Evolutionary conservation across 2,329 filamentous ascomycete species (phyloP), one percentile per base, ranked within the genome.

Genomic region (Eutypa lata): DNA sequence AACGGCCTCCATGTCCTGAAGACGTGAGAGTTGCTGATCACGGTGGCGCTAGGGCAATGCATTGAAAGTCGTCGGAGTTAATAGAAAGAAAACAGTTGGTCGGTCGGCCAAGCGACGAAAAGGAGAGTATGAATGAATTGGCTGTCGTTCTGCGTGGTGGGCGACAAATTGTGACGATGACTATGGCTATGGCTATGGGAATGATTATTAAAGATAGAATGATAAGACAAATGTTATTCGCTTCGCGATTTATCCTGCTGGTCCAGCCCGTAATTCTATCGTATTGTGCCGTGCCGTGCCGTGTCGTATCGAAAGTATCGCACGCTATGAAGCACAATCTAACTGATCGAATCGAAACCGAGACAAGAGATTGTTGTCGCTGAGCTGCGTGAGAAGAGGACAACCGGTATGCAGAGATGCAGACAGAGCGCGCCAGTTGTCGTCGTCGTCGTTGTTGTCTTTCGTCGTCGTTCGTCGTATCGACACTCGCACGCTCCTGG

Each of bases 1-100:
- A 49, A 62, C 61, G 51, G 46, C 57, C 54, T 69, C 67, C 67
- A 68, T 69, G 50, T 60, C 59, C 62, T 63, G 66, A 67, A 57
- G 61, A 54, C 60, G 55, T 55, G 58, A 64, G 63, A 65, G 60
- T 61, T 64, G 63, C 62, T 61, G 51, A 49, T 53, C 50, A 51
- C 54, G 55, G 54, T 52, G 50, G 46, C 48, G 26, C 49, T 38
- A 54, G 57, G 53, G 31, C 31, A 56, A 68, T 68, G 60, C 66
- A 68, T 68, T 67, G 66, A 68, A 61, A 44, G 53, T 44, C 52
- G 35, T 22, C 50, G 54, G 45, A 14, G 45, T 13, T 46, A 35
- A 35, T 18, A 40, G 38, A 13, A 42, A 22, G 6, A 10, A n/a
- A 31, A 31, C 21, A 49, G 54, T 50, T 28, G 38, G 53, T 45